phyloP scores from a whole-genome alignment of 1,284 basidiomycete species.

The Apiotrichum domesticum region DNA sequence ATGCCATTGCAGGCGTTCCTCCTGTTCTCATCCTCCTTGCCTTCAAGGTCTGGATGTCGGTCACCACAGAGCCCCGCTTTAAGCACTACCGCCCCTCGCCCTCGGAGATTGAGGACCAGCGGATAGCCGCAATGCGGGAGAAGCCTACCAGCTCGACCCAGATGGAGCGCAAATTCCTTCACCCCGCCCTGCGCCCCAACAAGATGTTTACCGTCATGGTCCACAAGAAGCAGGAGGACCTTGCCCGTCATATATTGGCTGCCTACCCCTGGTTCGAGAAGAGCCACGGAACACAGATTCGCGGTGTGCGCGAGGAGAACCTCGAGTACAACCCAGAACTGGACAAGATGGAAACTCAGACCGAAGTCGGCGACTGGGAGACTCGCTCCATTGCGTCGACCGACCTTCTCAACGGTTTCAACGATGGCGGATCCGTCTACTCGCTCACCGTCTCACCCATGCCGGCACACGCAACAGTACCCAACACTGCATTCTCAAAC shows the following conservation, averaged over 20 bases:
- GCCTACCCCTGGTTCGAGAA: conserved; percentile 46
- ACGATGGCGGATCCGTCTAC: conserved; percentile 9
- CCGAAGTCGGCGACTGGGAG: conserved; percentile 37
- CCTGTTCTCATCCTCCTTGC: conserved; percentile 66
- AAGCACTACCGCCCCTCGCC: conserved; percentile 56
- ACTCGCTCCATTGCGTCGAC: conserved; percentile 38
- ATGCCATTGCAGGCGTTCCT: conserved; percentile 53
- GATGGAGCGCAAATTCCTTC: conserved; percentile 50
- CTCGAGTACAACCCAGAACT: conserved; percentile 44
- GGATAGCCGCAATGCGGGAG: conserved; percentile 23
- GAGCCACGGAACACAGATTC: conserved; percentile 38
- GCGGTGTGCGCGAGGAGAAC: conserved; percentile 45
- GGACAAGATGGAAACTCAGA: conserved; percentile 23
- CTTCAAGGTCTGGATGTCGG: conserved; percentile 77
- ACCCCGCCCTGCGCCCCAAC: conserved; percentile 49
- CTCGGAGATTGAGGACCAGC: conserved; percentile 44
- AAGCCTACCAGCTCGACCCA: conserved; percentile 47
- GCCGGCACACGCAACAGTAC: background rate
- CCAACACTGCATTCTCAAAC: background rate
- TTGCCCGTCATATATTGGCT: conserved; percentile 40
- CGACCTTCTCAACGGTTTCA: conserved; percentile 20
- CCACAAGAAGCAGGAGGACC: conserved; percentile 44
- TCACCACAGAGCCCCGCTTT: conserved; percentile 64
- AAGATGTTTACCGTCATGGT: conserved; percentile 47
- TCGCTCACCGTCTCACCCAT: background rate